Conservation (phyloP, 257 asterid species). For the Buddleja alternifolia region DNA sequence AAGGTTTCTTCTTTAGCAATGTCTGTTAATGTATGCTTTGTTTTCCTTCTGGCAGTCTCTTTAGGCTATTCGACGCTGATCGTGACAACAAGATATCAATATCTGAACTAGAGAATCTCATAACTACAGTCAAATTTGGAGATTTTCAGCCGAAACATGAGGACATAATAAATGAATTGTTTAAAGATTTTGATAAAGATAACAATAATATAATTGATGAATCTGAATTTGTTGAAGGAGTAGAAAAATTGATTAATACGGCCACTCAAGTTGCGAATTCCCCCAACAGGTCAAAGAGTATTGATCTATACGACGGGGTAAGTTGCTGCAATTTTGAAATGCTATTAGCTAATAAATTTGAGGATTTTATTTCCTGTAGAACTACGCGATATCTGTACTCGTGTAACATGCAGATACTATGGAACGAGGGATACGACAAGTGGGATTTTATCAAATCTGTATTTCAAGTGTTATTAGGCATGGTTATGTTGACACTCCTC, state of each 20-base stretch:
- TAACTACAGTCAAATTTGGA: slow-evolving; percentile 47
- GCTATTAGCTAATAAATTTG: background rate
- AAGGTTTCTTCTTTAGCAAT: background rate
- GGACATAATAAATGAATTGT: slow-evolving; percentile 38
- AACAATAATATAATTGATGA: slow-evolving; percentile 36
- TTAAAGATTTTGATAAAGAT: slow-evolving; percentile 46
- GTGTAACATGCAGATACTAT: slow-evolving; percentile 39
- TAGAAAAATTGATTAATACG: slow-evolving; percentile 41
- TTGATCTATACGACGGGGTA: slow-evolving; percentile 43
- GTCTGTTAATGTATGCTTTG: background rate
- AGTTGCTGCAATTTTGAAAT: background rate
- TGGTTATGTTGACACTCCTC: slow-evolving; percentile 48
- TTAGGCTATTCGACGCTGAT: slow-evolving; percentile 39
- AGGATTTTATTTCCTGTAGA: background rate
- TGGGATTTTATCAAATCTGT: slow-evolving; percentile 36
- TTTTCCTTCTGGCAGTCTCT: slow-evolving; percentile 43
- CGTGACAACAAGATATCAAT: slow-evolving; percentile 35
- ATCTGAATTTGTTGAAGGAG: slow-evolving; percentile 44
- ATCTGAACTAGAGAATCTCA: slow-evolving; percentile 42
- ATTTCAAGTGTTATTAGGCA: no score
- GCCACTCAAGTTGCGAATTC: slow-evolving; percentile 39
- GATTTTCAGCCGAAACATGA: slow-evolving; percentile 35
- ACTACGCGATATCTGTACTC: background rate
- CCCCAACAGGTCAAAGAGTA: slow-evolving; percentile 27
- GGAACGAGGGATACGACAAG: slow-evolving; percentile 31